Conservation (phyloP, 306 rosid species). For the Prunus fruticosa region DNA sequence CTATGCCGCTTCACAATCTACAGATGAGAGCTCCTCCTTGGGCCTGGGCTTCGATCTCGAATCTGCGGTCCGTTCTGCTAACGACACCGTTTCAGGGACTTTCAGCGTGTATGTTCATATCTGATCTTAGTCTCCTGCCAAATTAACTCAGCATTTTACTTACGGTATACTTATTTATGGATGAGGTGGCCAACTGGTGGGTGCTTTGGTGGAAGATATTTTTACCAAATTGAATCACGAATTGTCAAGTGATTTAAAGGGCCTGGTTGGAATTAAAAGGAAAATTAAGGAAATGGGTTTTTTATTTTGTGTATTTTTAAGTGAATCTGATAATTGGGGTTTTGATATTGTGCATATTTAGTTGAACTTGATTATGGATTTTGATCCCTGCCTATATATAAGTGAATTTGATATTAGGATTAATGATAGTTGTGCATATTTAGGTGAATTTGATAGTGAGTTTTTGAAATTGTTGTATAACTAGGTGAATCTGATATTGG, state of each 20-base stretch:
- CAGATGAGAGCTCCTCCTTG: slow-evolving; percentile 41
- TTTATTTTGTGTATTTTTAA: not conserved
- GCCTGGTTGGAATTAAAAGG: no score
- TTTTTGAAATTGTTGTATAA: not conserved
- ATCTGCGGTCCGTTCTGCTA: slow-evolving; percentile 88
- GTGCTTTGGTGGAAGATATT: no score
- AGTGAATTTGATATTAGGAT: not conserved
- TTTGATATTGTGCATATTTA: not conserved
- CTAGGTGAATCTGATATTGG: slow-evolving; percentile 15
- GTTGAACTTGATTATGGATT: not conserved
- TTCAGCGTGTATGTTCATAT: slow-evolving; percentile 64
- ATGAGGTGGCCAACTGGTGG: no score
- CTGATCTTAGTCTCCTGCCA: not conserved
- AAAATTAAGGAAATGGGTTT: not conserved
- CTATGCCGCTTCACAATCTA: slow-evolving; percentile 59
- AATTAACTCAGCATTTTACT: not conserved
- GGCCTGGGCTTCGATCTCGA: slow-evolving; percentile 77
- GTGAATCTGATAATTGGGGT: not conserved
- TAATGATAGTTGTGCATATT: not conserved
- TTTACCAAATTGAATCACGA: no score
- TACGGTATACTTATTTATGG: not conserved
- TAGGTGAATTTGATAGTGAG: not conserved
- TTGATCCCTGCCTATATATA: not conserved
- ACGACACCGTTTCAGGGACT: slow-evolving; percentile 80
- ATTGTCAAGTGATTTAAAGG: no score